A percentile compares a stretch with the other conserved stretches of the same genome.
phyloP scores from a whole-genome alignment of 2,329 filamentous ascomycete species.

The Penicillium brasilianum region DNA sequence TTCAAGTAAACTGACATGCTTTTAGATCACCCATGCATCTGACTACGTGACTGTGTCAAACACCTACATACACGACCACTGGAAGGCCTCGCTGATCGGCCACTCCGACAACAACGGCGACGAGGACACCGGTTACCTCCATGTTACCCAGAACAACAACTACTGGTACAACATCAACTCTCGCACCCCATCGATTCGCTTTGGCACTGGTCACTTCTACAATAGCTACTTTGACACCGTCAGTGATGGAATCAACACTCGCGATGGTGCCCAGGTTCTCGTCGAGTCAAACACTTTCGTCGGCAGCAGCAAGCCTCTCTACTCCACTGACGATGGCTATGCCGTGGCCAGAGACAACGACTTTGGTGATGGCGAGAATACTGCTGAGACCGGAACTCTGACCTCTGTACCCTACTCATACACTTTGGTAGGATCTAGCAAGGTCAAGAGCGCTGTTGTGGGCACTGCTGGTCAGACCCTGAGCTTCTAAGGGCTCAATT shows the following conservation, averaged over 20 bases:
- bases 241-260: slow-evolving; percentile 61
- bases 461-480: slow-evolving; percentile 44
- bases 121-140: slow-evolving; percentile 66
- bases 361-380: slow-evolving; percentile 55
- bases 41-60: slow-evolving; percentile 63
- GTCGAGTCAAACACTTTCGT: slow-evolving; percentile 62
- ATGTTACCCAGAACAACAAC: slow-evolving; percentile 71
- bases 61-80: slow-evolving; percentile 63
- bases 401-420: slow-evolving; percentile 60
- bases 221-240: slow-evolving; percentile 57
- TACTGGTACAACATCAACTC: slow-evolving; percentile 68
- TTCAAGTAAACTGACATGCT: too few species aligned
- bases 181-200: slow-evolving; percentile 66
- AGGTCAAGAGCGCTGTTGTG: slow-evolving; percentile 53
- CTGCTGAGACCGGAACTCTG: slow-evolving; percentile 58
- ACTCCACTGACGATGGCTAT: slow-evolving; percentile 54
- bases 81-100: slow-evolving; percentile 64
- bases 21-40: slow-evolving; percentile 61
- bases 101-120: slow-evolving; percentile 63
- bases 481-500: slow-evolving; percentile 31
- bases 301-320: slow-evolving; percentile 51
- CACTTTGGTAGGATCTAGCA: slow-evolving; percentile 55
- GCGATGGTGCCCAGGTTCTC: slow-evolving; percentile 62
- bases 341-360: slow-evolving; percentile 54
- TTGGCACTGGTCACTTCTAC: slow-evolving; percentile 68